Percentiles rank a stretch among this genome's conserved stretches.
Conservation (phyloP, 805 yeast species). For the Suhomyces sp. region DNA sequence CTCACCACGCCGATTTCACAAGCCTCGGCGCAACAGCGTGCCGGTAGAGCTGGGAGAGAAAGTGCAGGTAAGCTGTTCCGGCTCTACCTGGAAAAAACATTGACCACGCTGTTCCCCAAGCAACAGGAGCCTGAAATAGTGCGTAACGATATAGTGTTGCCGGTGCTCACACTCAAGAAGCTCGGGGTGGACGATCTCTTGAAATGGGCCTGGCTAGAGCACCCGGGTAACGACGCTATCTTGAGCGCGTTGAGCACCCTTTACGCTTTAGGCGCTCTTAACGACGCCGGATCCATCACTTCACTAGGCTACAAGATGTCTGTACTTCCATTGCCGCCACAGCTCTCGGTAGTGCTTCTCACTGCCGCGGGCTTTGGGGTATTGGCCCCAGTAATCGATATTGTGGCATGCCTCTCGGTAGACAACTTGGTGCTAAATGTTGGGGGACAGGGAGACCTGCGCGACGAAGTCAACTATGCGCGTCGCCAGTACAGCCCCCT, state of each 20-base stretch:
- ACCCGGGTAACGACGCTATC: conserved; percentile 79
- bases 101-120: conserved; percentile 49
- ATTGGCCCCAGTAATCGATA: conserved; percentile 71
- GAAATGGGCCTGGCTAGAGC: conserved; percentile 89
- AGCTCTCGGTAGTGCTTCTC: conserved; percentile 79
- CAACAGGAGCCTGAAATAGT: conserved; percentile 94
- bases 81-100: conserved; percentile 74
- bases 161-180: conserved; percentile 78
- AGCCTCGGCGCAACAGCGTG: conserved; percentile 91
- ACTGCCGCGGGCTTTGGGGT: conserved; percentile 61
- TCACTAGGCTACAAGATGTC: conserved; percentile 83
- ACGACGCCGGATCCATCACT: conserved; percentile 75
- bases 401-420: conserved; percentile 89
- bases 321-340: conserved; percentile 87
- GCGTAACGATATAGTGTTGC: conserved; percentile 80
- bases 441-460: conserved; percentile 55
- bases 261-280: conserved; percentile 74
- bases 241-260: conserved; percentile 74
- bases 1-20: conserved; percentile 89
- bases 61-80: conserved; percentile 82
- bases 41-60: conserved; percentile 99
- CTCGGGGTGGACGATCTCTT: conserved; percentile 80
- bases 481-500: conserved; percentile 66
- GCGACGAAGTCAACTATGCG: conserved; percentile 81
- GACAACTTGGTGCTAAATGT: conserved; percentile 85